A percentile compares a stretch with the other conserved stretches of the same genome.
These are phyloP conservation scores for Furcasterigmium furcatum DNA, from an alignment of 2,329 filamentous ascomycete genomes.

Conservation along the genomic window DNA sequence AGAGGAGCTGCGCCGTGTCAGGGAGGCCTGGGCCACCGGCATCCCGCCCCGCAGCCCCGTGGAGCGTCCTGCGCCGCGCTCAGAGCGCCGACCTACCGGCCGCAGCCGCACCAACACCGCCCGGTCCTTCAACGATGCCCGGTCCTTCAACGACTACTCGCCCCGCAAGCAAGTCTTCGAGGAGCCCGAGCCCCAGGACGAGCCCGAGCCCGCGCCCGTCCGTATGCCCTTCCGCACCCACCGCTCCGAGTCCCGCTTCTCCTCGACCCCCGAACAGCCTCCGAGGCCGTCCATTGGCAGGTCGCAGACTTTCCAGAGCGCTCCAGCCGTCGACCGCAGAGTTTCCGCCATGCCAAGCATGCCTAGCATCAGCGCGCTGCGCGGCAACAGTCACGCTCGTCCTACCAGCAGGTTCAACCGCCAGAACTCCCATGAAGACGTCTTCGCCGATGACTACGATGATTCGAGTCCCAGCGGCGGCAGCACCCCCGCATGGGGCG, in stretches of 20 bases:
- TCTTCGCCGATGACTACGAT: slow-evolving; percentile 42
- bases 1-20: slow-evolving; percentile 67
- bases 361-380: slow-evolving; percentile 30
- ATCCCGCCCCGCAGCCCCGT: slow-evolving; percentile 13
- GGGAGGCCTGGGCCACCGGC: slow-evolving; percentile 39
- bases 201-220: slow-evolving; percentile 25
- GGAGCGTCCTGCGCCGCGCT: slow-evolving; percentile 14
- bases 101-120: slow-evolving; percentile 19
- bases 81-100: slow-evolving; percentile 26
- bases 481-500: slow-evolving; percentile 47
- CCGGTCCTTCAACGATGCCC: slow-evolving; percentile 38
- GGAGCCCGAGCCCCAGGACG: slow-evolving; percentile 27
- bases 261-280: slow-evolving; percentile 27
- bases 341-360: slow-evolving; percentile 5
- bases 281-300: slow-evolving; percentile 31
- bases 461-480: slow-evolving; percentile 50
- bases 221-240: slow-evolving; percentile 42
- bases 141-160: slow-evolving; percentile 31
- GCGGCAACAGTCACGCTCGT: slow-evolving; percentile 34
- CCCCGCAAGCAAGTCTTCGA: slow-evolving; percentile 28
- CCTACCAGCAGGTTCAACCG: slow-evolving; percentile 37
- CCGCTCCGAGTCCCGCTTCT: slow-evolving; percentile 19
- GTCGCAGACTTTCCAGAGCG: slow-evolving; percentile 34
- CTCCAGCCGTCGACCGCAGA: slow-evolving; percentile 11
- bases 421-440: slow-evolving; percentile 32